Evolutionary conservation across 805 yeast species (phyloP).

Genomic region (Priceomyces fermenticarens): DNA sequence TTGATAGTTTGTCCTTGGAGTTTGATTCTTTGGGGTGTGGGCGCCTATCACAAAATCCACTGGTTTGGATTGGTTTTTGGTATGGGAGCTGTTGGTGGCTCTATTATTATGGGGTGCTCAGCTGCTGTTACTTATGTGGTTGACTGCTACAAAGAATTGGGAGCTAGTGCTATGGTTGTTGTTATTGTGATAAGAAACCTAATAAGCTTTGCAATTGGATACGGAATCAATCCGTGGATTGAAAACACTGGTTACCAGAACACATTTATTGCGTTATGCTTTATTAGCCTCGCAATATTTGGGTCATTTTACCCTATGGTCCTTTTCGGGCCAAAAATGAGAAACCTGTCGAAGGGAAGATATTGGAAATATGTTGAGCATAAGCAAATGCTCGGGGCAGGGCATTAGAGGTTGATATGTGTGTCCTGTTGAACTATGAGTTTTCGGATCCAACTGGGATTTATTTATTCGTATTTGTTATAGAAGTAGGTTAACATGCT

Average conservation of each 20-base stretch:
- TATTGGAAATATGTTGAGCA: conserved; percentile 33
- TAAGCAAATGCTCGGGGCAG: conserved; percentile 1
- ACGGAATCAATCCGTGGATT: conserved; percentile 61
- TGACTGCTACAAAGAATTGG: conserved; percentile 27
- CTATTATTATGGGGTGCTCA: conserved; percentile 51
- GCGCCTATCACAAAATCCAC: conserved; percentile 50
- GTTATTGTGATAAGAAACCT: conserved; percentile 55
- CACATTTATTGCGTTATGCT: conserved; percentile 55
- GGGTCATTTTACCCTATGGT: conserved; percentile 42
- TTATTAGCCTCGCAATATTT: conserved; percentile 47
- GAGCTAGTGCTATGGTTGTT: conserved; percentile 38
- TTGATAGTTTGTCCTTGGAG: conserved; percentile 53
- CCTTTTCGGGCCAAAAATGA: conserved; percentile 33
- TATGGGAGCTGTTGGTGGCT: conserved; percentile 55
- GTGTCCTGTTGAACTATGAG: too few species aligned
- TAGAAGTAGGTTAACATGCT: too few species aligned
- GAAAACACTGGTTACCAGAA: conserved; percentile 50
- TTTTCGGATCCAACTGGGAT: too few species aligned
- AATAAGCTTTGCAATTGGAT: conserved; percentile 58
- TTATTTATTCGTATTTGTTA: too few species aligned
- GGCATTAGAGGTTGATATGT: too few species aligned
- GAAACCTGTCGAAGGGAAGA: conserved; percentile 26
- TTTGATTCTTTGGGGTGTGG: conserved; percentile 61
- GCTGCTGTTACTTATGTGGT: conserved; percentile 39
- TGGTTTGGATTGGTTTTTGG: conserved; percentile 54